Percentiles rank a stretch among this genome's conserved stretches.
Conservation (phyloP, 371 early-diverging fungal genomes). For the Syncephalastrum racemosum region DNA sequence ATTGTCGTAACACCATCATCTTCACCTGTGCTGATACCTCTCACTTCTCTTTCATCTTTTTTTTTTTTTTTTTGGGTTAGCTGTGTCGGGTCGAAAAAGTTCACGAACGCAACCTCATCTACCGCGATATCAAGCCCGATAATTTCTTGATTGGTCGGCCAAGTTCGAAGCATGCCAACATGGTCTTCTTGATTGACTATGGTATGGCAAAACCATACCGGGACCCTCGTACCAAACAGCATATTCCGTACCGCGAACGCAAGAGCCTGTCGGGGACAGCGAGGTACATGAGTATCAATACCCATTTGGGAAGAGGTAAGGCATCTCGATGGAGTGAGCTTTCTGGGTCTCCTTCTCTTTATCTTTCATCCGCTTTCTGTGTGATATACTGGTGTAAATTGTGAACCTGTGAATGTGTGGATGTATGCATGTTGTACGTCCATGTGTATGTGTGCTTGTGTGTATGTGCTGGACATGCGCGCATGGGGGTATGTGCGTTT, state of each 20-base stretch:
- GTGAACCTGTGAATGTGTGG: background rate
- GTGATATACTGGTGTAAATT: background rate
- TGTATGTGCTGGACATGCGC: no score
- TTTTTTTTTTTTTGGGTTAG: constrained; percentile 29
- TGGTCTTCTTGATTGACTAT: constrained; percentile 83
- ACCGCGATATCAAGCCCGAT: constrained; percentile 99
- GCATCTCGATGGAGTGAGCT: background rate
- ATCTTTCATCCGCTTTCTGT: background rate
- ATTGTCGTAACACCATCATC: background rate
- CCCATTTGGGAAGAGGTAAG: constrained; percentile 83
- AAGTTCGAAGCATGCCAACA: constrained; percentile 55
- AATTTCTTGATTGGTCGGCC: constrained; percentile 94
- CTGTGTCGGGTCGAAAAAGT: constrained; percentile 88
- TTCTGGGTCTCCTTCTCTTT: constrained; percentile 1
- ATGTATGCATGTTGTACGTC: background rate
- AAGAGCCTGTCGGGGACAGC: constrained; percentile 95
- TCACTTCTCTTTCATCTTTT: background rate
- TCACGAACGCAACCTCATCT: constrained; percentile 95
- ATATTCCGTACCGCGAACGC: constrained; percentile 87
- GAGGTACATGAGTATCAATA: constrained; percentile 95
- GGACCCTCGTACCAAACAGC: constrained; percentile 85
- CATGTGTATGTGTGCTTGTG: background rate
- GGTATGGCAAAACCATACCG: constrained; percentile 94
- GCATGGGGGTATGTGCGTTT: background rate
- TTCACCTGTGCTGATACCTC: background rate